phyloP scores from a whole-genome alignment of 2,329 filamentous ascomycete species.

The Trichophyton rubrum region DNA sequence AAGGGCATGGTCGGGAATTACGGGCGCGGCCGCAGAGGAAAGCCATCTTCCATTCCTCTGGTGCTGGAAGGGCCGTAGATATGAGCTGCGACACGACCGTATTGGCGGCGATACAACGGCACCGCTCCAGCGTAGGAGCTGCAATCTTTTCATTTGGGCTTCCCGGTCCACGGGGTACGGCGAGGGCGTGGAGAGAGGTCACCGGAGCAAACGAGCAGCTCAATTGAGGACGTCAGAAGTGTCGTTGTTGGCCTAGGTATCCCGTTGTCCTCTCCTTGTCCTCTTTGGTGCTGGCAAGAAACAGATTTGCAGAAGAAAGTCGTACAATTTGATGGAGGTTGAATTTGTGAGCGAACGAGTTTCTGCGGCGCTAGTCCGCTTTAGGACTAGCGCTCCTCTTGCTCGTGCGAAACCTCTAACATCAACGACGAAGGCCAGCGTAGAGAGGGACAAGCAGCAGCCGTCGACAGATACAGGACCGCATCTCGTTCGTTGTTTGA shows the following conservation, averaged over 20 bases:
- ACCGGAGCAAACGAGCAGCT: background rate
- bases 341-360: conserved; percentile 1
- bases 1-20: conserved; percentile 13
- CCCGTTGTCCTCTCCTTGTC: background rate
- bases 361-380: background rate
- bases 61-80: conserved; percentile 12
- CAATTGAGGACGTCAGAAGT: background rate
- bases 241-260: background rate
- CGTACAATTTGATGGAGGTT: background rate
- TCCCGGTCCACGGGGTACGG: conserved; percentile 4
- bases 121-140: conserved; percentile 41
- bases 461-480: background rate
- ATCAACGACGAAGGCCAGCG: background rate
- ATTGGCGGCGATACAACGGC: conserved; percentile 37
- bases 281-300: background rate
- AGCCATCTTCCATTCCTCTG: conserved; percentile 26
- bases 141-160: conserved; percentile 36
- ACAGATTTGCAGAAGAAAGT: background rate
- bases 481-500: background rate
- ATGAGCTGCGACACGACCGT: conserved; percentile 24
- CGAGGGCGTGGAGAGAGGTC: background rate
- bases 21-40: conserved; percentile 28
- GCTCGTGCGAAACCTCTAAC: background rate
- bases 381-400: background rate
- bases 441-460: background rate